Base-by-base conservation (phyloP, 169 alveolate genomes). In the Cryptosporidium ubiquitum region DNA sequence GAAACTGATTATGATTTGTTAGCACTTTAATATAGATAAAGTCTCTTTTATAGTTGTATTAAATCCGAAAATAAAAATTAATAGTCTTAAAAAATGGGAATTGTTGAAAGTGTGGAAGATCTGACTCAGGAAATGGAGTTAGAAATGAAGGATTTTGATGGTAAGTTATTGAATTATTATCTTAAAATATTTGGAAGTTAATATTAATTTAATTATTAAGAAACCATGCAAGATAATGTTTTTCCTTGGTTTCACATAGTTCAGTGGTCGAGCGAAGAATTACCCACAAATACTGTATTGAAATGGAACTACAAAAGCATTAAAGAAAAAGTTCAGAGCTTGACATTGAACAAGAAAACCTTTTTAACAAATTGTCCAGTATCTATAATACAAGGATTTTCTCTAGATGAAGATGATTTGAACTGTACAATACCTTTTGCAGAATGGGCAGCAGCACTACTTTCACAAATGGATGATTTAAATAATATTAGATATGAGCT, bases 241-340 rank as follows among this genome's bases (percentile, higher is more conserved):
- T 91, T 57, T 52, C 93, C 93, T n/a, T 91, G 93, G 93, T 91
- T 91, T 51, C 91, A 71, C 68, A 84, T 91, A 37, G 86, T 91
- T n/a, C 93, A 91, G 69, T 91, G 93, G 93, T 61, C 86, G 1
- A 69, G 93, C 86, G 91, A 84, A 70, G 68, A 68, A 33, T 26
- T 84, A 31, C 92, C 89, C 4, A 40, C 89, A 52, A 84, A 91
- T 70, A 60, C 91, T 20, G 93, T 91, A n/a, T 79, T 84, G 70
- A 70, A 57, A 37, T 91, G 93, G 93, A 68, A 68, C 39, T 84
- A 70, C 40, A 42, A 75, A 23, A 86, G 58, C 40, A 84, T 91
- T 44, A 68, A 60, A n/a, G 86, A 85, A 37, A 69, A 66, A 16
- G 92, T 86, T 33, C 49, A 52, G 18, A 60, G 40, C 7, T 51